phyloP scores from a whole-genome alignment of 176 grass and related monocot species.

The Coix lacrymajobi region DNA sequence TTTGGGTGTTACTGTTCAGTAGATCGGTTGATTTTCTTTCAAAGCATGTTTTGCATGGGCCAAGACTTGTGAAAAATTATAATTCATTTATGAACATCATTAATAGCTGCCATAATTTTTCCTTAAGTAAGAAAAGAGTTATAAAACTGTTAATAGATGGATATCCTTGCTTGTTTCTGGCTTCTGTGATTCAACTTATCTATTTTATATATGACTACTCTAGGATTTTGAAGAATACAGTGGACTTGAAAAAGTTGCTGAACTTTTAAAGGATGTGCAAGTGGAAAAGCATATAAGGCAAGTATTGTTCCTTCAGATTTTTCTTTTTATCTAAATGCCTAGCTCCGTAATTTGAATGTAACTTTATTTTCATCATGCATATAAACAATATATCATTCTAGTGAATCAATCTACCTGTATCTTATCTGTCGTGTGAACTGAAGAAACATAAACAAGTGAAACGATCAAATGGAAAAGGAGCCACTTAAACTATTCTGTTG shows the following conservation, averaged over 20 bases:
- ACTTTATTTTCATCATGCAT: background rate
- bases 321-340: background rate
- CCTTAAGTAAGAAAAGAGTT: background rate
- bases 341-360: background rate
- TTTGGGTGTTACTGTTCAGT: background rate
- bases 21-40: conserved; percentile 6
- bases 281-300: conserved; percentile 86
- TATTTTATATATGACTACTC: background rate
- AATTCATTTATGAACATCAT: too few species aligned
- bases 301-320: conserved; percentile 11
- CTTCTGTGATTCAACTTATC: background rate
- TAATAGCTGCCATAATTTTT: background rate
- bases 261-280: conserved; percentile 87
- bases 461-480: background rate
- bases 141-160: background rate
- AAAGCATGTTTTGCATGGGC: background rate
- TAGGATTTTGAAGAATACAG: conserved; percentile 87
- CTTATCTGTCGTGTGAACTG: background rate
- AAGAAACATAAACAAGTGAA: background rate
- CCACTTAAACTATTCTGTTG: background rate
- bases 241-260: conserved; percentile 85
- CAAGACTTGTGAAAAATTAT: background rate
- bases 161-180: background rate
- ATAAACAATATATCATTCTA: conserved; percentile 3
- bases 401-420: background rate